Percentiles rank a stretch among this genome's conserved stretches.
These are phyloP conservation scores for Andrographis paniculata DNA, from an alignment of 305 asterid genomes.

Conservation along the genomic window DNA sequence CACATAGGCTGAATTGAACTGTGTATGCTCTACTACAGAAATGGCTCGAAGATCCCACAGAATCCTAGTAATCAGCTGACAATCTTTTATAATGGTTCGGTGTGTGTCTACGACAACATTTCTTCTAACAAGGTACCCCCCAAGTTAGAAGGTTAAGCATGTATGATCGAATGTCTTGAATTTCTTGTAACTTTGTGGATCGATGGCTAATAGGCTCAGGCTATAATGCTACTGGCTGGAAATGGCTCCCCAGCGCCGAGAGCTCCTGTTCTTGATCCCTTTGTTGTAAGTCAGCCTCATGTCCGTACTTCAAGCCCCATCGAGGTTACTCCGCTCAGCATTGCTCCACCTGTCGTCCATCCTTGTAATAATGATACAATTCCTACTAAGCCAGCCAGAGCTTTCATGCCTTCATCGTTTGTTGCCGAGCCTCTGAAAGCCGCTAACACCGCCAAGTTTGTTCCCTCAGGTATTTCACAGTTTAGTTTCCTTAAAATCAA, in stretches of 20 bases:
- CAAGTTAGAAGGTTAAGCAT: neutral
- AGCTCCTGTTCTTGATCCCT: constrained; percentile 38
- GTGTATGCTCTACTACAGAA: constrained; percentile 26
- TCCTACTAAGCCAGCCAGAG: constrained; percentile 10
- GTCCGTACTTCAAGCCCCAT: too few species aligned
- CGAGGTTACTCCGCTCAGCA: too few species aligned
- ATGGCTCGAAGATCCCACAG: constrained; percentile 27
- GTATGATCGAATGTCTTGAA: neutral
- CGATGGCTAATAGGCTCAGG: constrained; percentile 53
- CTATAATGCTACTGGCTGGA: constrained; percentile 88
- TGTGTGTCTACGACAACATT: constrained; percentile 63
- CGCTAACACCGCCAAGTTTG: constrained; percentile 23
- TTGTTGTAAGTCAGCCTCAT: constrained; percentile 28
- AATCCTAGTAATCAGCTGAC: constrained; percentile 58
- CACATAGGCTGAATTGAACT: constrained; percentile 15
- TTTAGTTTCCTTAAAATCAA: neutral
- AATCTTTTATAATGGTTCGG: constrained; percentile 78
- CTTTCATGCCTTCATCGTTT: constrained; percentile 6
- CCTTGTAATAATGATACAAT: constrained; percentile 21
- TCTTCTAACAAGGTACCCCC: constrained; percentile 60
- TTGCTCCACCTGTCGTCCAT: constrained; percentile 15
- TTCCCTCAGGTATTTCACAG: constrained; percentile 16
- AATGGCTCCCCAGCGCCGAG: constrained; percentile 39
- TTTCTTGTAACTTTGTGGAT: constrained; percentile 1
- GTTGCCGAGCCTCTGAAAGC: constrained; percentile 34